Conservation (phyloP, 179 eudicot genomes). For the Actinidia arguta region DNA sequence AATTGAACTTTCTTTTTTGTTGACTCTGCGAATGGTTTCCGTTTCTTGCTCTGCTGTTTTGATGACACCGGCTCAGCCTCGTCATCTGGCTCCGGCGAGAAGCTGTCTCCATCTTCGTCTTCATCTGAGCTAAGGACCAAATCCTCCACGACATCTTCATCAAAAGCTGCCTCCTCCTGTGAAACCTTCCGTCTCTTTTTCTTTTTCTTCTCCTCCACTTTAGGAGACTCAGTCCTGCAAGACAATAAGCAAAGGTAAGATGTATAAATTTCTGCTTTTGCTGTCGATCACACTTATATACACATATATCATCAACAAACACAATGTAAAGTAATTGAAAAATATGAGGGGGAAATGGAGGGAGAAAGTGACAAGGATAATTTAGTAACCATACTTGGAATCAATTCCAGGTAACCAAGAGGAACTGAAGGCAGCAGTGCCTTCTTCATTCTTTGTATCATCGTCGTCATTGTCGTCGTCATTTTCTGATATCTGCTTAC, state of each 20-base stretch:
- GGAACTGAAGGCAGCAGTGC: constrained; percentile 59
- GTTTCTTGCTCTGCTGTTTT: constrained; percentile 43
- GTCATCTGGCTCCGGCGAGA: constrained; percentile 24
- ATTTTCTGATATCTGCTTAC: constrained; percentile 38
- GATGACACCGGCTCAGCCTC: constrained; percentile 32
- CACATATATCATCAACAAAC: background rate
- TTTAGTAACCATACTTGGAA: constrained; percentile 50
- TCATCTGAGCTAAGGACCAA: constrained; percentile 87
- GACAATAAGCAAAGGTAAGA: background rate
- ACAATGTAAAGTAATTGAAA: background rate
- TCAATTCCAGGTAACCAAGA: constrained; percentile 66
- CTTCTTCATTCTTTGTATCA: constrained; percentile 40
- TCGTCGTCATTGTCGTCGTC: constrained; percentile 58
- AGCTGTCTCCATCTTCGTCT: constrained; percentile 59
- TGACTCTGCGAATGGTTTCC: constrained; percentile 30
- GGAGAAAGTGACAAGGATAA: constrained; percentile 16
- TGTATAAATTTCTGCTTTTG: background rate
- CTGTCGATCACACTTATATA: background rate
- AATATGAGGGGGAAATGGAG: constrained; percentile 3
- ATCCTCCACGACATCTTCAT: constrained; percentile 91
- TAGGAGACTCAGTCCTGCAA: constrained; percentile 40
- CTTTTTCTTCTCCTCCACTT: constrained; percentile 51
- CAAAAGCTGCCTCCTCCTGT: constrained; percentile 37
- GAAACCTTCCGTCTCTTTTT: constrained; percentile 42
- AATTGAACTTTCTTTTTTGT: constrained; percentile 42